Conservation (phyloP, 805 yeast genomes). For the Ogataea populi-albae region DNA sequence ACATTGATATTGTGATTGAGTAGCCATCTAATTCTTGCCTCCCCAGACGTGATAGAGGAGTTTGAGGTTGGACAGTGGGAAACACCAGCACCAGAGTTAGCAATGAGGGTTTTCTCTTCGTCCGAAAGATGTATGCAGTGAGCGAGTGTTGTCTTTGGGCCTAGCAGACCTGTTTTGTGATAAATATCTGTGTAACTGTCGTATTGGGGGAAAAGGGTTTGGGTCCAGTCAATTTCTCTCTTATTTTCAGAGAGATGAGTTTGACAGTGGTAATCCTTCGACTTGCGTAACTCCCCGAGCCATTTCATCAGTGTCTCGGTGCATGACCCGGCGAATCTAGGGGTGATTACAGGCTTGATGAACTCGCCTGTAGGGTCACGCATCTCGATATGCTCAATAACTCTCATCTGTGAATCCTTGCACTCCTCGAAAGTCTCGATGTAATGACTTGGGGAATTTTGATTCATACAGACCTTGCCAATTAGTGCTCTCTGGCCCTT, state of each 20-base stretch:
- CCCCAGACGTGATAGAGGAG: constrained; percentile 85
- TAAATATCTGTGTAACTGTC: constrained; percentile 75
- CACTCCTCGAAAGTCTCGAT: constrained; percentile 55
- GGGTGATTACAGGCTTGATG: constrained; percentile 79
- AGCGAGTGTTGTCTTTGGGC: constrained; percentile 72
- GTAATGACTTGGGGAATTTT: constrained; percentile 72
- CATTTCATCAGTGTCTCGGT: constrained; percentile 56
- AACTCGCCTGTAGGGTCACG: constrained; percentile 52
- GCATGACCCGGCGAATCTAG: constrained; percentile 92
- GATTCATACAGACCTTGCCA: constrained; percentile 94
- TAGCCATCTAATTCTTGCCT: constrained; percentile 74
- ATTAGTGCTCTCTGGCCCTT: constrained; percentile 84
- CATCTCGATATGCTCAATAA: constrained; percentile 53
- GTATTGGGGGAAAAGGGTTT: constrained; percentile 67
- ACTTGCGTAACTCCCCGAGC: constrained; percentile 57
- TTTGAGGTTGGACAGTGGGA: constrained; percentile 94
- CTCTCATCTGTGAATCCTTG: constrained; percentile 48
- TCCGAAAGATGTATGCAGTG: constrained; percentile 79
- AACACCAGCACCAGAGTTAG: constrained; percentile 59
- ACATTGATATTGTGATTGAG: constrained; percentile 68
- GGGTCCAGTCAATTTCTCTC: constrained; percentile 72
- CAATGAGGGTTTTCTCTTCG: constrained; percentile 60
- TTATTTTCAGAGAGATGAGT: constrained; percentile 88
- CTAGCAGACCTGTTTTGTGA: constrained; percentile 56
- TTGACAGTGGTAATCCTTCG: constrained; percentile 64